Evolutionary conservation across 495 filamentous ascomycete genomes (phyloP).

Genomic region (Clohesyomyces aquaticus): DNA sequence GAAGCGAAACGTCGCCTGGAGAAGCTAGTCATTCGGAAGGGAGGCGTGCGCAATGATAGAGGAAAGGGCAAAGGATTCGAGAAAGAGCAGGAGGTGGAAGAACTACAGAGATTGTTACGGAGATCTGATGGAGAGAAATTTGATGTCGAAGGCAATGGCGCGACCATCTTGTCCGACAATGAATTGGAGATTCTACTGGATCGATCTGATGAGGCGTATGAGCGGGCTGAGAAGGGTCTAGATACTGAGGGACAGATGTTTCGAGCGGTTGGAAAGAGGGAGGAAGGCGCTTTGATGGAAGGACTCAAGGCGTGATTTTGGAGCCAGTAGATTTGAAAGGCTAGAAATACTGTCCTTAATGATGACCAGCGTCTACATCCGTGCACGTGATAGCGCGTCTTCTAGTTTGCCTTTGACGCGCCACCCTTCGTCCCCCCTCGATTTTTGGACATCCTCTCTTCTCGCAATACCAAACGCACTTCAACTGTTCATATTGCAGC

Average conservation of each 20-base stretch:
- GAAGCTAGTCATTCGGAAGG: constrained; percentile 94
- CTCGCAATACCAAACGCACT: not conserved
- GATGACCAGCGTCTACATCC: not conserved
- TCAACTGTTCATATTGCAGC: too few species aligned
- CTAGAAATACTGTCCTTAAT: not conserved
- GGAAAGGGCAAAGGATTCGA: constrained; percentile 51
- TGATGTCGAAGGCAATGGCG: constrained; percentile 58
- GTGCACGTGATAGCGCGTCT: constrained; percentile 1
- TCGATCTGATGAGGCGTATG: constrained; percentile 84
- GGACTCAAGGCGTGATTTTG: constrained; percentile 43
- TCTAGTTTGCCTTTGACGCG: not conserved
- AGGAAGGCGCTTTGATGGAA: constrained; percentile 50
- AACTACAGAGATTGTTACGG: constrained; percentile 61
- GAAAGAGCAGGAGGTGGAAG: constrained; percentile 58
- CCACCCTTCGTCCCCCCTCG: not conserved
- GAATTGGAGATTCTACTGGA: constrained; percentile 83
- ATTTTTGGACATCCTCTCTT: not conserved
- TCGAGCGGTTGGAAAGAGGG: constrained; percentile 69
- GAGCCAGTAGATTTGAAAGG: not conserved
- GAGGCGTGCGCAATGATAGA: constrained; percentile 66
- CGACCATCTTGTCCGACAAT: constrained; percentile 69
- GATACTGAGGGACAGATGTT: constrained; percentile 57
- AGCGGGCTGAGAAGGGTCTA: constrained; percentile 72
- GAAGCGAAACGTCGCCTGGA: constrained; percentile 94
- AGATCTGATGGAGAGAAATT: constrained; percentile 61